Percentiles rank a stretch among this genome's conserved stretches.
Conservation (phyloP, 2,329 filamentous ascomycete genomes). For the Rhynchosporium agropyri region DNA sequence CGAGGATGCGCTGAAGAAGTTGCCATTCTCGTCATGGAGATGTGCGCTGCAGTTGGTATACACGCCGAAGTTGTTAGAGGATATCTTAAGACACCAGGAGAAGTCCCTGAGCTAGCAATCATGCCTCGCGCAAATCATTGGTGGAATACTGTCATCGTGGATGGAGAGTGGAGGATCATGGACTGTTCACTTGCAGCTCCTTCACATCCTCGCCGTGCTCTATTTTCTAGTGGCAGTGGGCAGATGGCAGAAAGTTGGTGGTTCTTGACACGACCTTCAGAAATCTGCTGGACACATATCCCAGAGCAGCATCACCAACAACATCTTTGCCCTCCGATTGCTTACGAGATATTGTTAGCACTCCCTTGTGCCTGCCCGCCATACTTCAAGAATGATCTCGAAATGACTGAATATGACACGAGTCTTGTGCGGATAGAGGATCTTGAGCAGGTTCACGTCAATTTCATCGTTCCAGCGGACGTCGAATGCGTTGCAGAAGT, state of each 20-base stretch:
- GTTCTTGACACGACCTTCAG: constrained; percentile 85
- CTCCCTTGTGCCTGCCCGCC: constrained; percentile 84
- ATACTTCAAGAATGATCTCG: constrained; percentile 80
- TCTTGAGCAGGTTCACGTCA: constrained; percentile 89
- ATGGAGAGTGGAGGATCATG: constrained; percentile 95
- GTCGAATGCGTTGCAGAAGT: constrained; percentile 92
- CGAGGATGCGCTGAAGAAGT: constrained; percentile 89
- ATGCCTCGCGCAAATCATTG: constrained; percentile 92
- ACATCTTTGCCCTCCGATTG: constrained; percentile 86
- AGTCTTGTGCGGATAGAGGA: constrained; percentile 84
- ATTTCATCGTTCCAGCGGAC: constrained; percentile 84
- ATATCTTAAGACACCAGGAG: constrained; percentile 88
- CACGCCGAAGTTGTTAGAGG: constrained; percentile 86
- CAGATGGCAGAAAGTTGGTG: constrained; percentile 84
- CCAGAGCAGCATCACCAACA: constrained; percentile 86
- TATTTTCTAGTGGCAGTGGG: constrained; percentile 73
- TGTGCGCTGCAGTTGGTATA: constrained; percentile 89
- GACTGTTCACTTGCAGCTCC: constrained; percentile 91
- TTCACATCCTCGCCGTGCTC: constrained; percentile 77
- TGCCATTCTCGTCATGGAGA: constrained; percentile 83
- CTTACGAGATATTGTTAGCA: constrained; percentile 82
- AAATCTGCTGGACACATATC: constrained; percentile 95
- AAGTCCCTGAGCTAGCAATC: constrained; percentile 76
- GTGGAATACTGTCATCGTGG: constrained; percentile 94
- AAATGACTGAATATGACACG: constrained; percentile 89